Evolutionary conservation across 2,329 filamentous ascomycete genomes (phyloP).

Genomic region (Aureobasidium sp.): DNA sequence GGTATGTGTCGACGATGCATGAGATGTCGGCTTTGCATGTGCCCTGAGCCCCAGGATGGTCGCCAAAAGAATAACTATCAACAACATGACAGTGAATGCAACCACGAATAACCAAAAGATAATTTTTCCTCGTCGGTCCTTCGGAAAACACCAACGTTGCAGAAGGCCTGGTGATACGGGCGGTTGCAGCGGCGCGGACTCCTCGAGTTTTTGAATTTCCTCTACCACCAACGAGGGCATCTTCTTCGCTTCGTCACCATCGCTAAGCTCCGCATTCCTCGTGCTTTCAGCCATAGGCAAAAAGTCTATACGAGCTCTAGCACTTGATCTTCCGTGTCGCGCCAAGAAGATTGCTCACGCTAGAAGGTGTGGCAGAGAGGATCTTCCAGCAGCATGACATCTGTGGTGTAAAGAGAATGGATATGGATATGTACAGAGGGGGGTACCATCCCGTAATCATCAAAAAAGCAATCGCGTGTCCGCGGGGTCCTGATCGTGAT

Average conservation of each 20-base stretch:
- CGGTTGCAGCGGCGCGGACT: background rate
- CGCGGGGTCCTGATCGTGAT: background rate
- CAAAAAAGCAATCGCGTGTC: background rate
- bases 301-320: background rate
- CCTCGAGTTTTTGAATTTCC: slow-evolving; percentile 1
- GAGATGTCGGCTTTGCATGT: background rate
- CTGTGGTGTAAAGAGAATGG: background rate
- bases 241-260: background rate
- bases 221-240: background rate
- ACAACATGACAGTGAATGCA: background rate
- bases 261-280: background rate
- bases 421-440: background rate
- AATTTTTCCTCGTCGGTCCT: background rate
- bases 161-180: background rate
- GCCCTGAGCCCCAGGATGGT: background rate
- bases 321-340: background rate
- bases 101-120: background rate
- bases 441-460: background rate
- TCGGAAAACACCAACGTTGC: background rate
- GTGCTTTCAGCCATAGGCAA: background rate
- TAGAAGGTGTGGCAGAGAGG: background rate
- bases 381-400: background rate
- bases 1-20: background rate
- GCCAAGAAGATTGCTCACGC: background rate
- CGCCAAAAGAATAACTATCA: background rate